These are phyloP conservation scores for Xylariaceae sp. DNA, from an alignment of 2,329 filamentous ascomycete species.

Conservation along the genomic window DNA sequence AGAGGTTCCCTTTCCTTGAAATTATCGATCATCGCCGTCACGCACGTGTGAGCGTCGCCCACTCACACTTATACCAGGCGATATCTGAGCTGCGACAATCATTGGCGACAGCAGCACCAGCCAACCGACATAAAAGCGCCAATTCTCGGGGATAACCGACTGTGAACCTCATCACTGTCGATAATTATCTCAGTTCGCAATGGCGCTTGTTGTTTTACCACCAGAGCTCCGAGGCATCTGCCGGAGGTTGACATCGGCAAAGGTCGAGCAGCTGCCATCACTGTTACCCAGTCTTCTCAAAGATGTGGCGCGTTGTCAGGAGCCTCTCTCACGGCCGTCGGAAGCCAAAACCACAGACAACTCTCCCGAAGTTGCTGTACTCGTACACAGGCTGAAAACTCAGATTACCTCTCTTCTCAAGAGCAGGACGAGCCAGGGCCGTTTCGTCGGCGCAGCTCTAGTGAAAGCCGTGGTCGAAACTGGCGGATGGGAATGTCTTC, in stretches of 20 bases:
- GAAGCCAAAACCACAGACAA: constrained; percentile 56
- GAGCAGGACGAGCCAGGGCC: constrained; percentile 66
- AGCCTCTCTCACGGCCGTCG: constrained; percentile 57
- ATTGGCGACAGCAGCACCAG: background rate
- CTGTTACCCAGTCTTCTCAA: constrained; percentile 64
- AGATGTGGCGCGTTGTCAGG: constrained; percentile 52
- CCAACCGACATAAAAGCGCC: background rate
- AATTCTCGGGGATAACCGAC: background rate
- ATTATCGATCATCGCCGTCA: background rate
- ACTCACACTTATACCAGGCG: background rate
- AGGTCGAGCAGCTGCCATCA: constrained; percentile 66
- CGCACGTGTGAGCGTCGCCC: background rate
- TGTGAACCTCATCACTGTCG: background rate
- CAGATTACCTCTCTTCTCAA: constrained; percentile 72
- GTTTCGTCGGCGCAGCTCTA: constrained; percentile 72
- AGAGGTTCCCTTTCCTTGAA: background rate
- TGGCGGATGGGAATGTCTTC: constrained; percentile 77
- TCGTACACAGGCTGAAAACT: constrained; percentile 77
- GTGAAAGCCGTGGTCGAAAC: constrained; percentile 78
- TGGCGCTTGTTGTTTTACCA: constrained; percentile 39
- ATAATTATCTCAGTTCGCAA: constrained; percentile 1
- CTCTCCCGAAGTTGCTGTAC: constrained; percentile 58
- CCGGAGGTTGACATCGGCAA: constrained; percentile 64
- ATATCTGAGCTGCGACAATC: background rate
- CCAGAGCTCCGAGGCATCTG: constrained; percentile 61